Base-by-base conservation (phyloP, 2,329 filamentous ascomycete species). In the Pseudopyrenochaeta lycopersici region DNA sequence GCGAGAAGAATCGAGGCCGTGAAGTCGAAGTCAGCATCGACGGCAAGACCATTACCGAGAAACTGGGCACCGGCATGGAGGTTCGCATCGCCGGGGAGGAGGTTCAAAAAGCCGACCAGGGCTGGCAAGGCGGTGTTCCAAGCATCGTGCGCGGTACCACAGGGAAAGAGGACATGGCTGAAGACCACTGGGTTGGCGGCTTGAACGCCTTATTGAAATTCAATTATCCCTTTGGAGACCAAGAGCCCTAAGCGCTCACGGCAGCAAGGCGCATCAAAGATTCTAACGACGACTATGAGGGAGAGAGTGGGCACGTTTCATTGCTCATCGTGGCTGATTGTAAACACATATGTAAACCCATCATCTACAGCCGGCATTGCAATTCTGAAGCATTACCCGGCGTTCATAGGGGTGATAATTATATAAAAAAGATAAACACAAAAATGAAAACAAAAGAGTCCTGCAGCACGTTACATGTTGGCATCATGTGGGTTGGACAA, bases 101-200 rank as follows among this genome's bases (percentile, higher is more conserved):
- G 57, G 89, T 97, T 42, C 58, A 63, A 23, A 63, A 62, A 14
- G 57, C 70, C 32, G 61, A 54, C 3, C 81, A 81, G 23, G 80
- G 82, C 40, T 85, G 84, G 90, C 81, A 84, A 29, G 91, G 93
- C 21, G 94, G 94, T 10, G 93, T 98, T 12, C 95, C 95, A 2
- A 96, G 92, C 72, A 90, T 98, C 29, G 95, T 97, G 69, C 82
- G 92, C 40, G 84, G 83, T 41, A 75, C 76, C 0, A 62, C 56
- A 10, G 70, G 74, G 1, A 53, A 55, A 30, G 73, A 72, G 15
- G 68, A 69, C 64, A 80, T 83, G 64, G 81, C 82, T 20, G 92
- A 97, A 67, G 94, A 98, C 75, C 92, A 94, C 15, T 99, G 95
- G 95, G 94, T 99, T 2, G 94, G 94, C 1, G 94, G 95, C 0